phyloP scores from a whole-genome alignment of 1,284 basidiomycete species.

The Tausonia pullulans region DNA sequence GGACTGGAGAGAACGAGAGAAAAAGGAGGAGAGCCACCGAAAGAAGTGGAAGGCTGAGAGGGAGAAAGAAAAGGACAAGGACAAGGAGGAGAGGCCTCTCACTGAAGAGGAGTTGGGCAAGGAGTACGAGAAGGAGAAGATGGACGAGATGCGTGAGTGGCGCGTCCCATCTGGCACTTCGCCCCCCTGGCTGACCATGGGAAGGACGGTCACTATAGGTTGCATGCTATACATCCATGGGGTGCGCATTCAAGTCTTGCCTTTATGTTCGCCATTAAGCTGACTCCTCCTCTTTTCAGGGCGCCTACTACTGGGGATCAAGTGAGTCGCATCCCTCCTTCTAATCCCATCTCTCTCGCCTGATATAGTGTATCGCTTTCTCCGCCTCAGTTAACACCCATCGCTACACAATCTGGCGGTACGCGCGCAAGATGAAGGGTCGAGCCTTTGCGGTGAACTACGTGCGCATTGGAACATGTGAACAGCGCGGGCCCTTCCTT shows the following conservation, averaged over 20 bases:
- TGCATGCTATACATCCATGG: slow-evolving; percentile 81
- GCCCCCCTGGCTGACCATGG: too few species aligned
- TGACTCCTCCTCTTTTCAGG: not conserved
- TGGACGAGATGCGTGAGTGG: slow-evolving; percentile 57
- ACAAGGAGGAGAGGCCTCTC: slow-evolving; percentile 14
- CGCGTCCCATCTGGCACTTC: too few species aligned
- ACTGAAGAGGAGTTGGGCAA: slow-evolving; percentile 3
- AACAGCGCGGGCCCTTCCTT: not conserved
- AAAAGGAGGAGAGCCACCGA: slow-evolving; percentile 21
- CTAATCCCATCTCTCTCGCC: not conserved
- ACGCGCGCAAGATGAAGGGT: slow-evolving; percentile 80
- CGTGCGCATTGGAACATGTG: slow-evolving; percentile 34
- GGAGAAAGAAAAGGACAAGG: slow-evolving; percentile 1
- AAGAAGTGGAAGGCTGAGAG: slow-evolving; percentile 14
- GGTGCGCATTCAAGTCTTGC: slow-evolving; percentile 31
- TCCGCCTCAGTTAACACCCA: slow-evolving; percentile 13
- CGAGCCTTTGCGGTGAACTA: slow-evolving; percentile 84
- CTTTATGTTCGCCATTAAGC: slow-evolving; percentile 20
- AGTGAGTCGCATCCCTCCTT: slow-evolving; percentile 38
- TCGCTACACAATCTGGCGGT: slow-evolving; percentile 70
- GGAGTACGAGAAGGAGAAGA: slow-evolving; percentile 41
- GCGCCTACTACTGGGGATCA: slow-evolving; percentile 41
- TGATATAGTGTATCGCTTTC: slow-evolving; percentile 3
- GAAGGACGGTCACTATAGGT: too few species aligned
- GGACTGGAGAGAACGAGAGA: slow-evolving; percentile 34